These are phyloP conservation scores for Heracleum sosnowskyi DNA, from an alignment of 129 eudicot species.

Conservation along the genomic window DNA sequence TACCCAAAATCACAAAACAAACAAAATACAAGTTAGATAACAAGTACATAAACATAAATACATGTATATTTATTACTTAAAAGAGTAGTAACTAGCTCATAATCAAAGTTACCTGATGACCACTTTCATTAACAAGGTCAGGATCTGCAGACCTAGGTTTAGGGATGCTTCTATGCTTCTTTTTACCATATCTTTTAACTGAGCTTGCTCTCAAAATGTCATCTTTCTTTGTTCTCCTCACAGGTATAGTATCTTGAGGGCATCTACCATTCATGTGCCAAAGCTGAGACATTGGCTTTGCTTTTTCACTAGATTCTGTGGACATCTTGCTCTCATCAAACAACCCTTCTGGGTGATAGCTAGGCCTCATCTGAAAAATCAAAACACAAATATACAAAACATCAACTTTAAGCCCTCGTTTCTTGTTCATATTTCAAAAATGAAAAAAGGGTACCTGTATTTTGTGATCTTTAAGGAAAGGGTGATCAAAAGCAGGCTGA, in stretches of 20 bases:
- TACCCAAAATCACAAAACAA: slow-evolving; percentile 11
- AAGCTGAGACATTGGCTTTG: slow-evolving; percentile 50
- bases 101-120: slow-evolving; percentile 67
- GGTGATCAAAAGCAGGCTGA: slow-evolving; percentile 96
- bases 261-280: slow-evolving; percentile 87
- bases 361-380: slow-evolving; percentile 65
- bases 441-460: slow-evolving; percentile 49
- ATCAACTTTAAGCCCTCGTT: background rate
- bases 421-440: background rate
- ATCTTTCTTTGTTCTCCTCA: slow-evolving; percentile 86
- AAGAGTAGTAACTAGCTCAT: background rate
- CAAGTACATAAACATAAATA: background rate
- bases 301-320: slow-evolving; percentile 30
- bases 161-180: slow-evolving; percentile 62
- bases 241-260: slow-evolving; percentile 67
- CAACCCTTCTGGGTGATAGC: slow-evolving; percentile 75
- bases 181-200: slow-evolving; percentile 73
- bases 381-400: background rate
- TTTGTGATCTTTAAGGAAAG: slow-evolving; percentile 90
- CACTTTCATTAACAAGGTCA: slow-evolving; percentile 82
- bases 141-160: slow-evolving; percentile 86
- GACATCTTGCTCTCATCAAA: slow-evolving; percentile 61
- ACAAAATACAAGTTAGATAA: background rate
- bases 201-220: slow-evolving; percentile 94
- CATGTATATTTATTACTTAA: background rate